Base-by-base conservation (phyloP, 2,329 filamentous ascomycete genomes). In the Xylariales sp. region DNA sequence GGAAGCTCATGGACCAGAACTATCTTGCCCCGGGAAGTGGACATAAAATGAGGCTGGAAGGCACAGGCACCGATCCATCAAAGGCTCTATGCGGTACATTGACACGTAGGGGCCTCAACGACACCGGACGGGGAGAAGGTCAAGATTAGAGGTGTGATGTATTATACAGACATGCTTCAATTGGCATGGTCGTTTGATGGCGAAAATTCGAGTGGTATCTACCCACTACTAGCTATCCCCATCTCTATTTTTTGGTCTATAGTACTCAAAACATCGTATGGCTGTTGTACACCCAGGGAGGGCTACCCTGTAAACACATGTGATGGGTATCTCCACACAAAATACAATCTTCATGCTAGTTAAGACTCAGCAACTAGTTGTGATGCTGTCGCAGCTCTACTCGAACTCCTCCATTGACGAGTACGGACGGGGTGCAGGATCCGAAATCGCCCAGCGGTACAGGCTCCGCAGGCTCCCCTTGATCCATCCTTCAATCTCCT, bases 401-500 rank as follows among this genome's bases (percentile, higher is more conserved):
- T 33, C 27, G 20, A 16, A 30, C 17, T 37, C 13, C 17, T 36
- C 24, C n/a, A 31, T 29, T 41, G 43, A 46, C 36, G 36, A 54
- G 12, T 42, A 41, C 12, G 50, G 46, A 45, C 59, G 62, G 37
- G 66, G 66, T 50, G 67, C 61, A 25, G 56, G 53, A 23, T 59
- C 58, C 36, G 63, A 65, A 23, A 60, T 60, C 3, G 68, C 66
- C 72, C 75, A 80, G 18, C 66, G 66, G 49, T 65, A 77, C 20
- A 80, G 42, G 41, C 66, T 63, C 37, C 78, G 66, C 33, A 82
- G 40, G 41, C 68, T 69, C 20, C 78, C 74, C 64, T 82, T 84
- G 50, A 79, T 72, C 70, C 79, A 81, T 14, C 83, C 83, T 59
- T 85, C 78, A 43, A 88, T 63, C 56, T 86, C 81, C 51, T 83